Evolutionary conservation across 1,284 basidiomycete genomes (phyloP).

Genomic region (Earliella scabrosa): DNA sequence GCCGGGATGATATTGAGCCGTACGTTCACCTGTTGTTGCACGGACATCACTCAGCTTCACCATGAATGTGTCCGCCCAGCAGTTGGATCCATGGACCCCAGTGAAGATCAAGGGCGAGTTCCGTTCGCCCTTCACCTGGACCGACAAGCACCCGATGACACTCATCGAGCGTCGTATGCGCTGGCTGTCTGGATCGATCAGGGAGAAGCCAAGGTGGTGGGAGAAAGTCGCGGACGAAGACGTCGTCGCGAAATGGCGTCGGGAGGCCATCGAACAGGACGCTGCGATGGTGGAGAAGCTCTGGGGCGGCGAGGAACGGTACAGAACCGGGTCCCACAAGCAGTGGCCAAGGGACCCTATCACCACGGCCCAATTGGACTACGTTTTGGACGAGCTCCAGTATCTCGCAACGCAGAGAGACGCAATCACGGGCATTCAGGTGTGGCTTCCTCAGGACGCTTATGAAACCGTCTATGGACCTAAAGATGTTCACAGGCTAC

Average conservation of each 20-base stretch:
- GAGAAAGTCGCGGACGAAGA: background rate
- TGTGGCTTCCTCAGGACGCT: too few relatives aligned
- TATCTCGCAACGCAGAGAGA: conserved; percentile 49
- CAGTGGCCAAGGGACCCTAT: background rate
- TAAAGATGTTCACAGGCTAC: background rate
- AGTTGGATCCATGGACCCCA: too few relatives aligned
- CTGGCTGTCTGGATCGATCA: background rate
- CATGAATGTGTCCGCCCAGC: too few relatives aligned
- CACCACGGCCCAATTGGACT: conserved; percentile 6
- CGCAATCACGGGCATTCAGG: conserved; percentile 41
- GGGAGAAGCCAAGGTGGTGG: background rate
- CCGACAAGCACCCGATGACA: background rate
- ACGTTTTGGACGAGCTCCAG: conserved; percentile 47
- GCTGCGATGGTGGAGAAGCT: background rate
- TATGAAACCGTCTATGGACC: background rate
- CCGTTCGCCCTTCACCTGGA: too few relatives aligned
- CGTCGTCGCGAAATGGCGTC: background rate
- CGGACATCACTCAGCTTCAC: too few relatives aligned
- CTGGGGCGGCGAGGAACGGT: too few relatives aligned
- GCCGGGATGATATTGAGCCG: too few relatives aligned
- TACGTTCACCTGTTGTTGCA: too few relatives aligned
- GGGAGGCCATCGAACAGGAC: background rate
- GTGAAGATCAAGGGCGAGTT: too few relatives aligned
- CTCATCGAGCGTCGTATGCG: background rate
- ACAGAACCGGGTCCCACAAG: background rate